Base-by-base conservation (phyloP, 768 basidiomycete genomes). In the Pisolithus sp. region DNA sequence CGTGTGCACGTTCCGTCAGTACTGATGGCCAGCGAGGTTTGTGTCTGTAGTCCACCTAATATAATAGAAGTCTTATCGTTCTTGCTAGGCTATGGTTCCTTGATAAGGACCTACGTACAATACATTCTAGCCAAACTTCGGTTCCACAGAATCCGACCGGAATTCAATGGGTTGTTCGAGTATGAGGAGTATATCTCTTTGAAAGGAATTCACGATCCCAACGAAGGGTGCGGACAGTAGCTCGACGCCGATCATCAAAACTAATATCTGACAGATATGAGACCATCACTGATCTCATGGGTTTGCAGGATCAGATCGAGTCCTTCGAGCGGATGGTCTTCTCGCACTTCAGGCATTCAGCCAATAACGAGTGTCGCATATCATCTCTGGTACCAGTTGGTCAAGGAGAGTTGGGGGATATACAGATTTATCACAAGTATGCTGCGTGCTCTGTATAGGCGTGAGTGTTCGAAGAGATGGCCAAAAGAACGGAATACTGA, bases 391-490 rank as follows among this genome's bases (percentile, higher is more conserved):
- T 99, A 2, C 95, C 96, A 21, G n/a, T 78, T 97, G 12, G 96
- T 99, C 50, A 99, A 99, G 71, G 96, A 99, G 71, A 95, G 92
- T 60, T 99, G 94, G 84, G 95, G 95, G 36, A 99, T 99, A 52
- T 99, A 99, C 71, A 81, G 92, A 43, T 99, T 98, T 71, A 94
- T 98, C 65, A 98, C 95, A 9, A 94, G 91, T 71, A 99, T 99
- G 96, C 74, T 98, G 66, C 79, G 96, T 23, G 96, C 96, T 1
- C 90, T 99, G 88, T 90, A 95, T 65, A 76, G 96, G 72, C 75
- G 95, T 95, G 63, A 65, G 82, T 73, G 23, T 38, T 4, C 51
- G 43, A 42, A 21, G 15, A 5, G 2, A 50, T 28, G 20, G 46
- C 26, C 39, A 18, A 42, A 31, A 10, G 26, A 36, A 24, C 26